Evolutionary conservation across 2,329 filamentous ascomycete genomes (phyloP), one percentile per base, ranked within the genome.

Genomic region (Pyricularia sp.): DNA sequence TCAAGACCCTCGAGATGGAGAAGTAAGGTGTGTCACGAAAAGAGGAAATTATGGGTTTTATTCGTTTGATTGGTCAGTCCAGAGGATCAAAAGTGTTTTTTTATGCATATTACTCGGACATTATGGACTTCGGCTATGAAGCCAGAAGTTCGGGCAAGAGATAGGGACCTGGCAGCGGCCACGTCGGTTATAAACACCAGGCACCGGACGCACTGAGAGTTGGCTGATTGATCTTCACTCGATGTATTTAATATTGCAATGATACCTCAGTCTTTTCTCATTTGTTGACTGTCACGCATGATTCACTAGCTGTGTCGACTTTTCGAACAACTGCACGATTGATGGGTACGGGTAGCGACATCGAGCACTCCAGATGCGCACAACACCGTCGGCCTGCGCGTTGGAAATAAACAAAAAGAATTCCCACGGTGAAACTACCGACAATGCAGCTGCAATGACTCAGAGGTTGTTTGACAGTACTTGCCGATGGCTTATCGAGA

Each of bases 1-100:
- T 42, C 58, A 68, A 64, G 58, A 68, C 67, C 5, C 25, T 68
- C 26, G 30, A 33, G n/a, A 28, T 68, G 65, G 65, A 66, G 36
- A 66, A 66, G 65, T 66, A 66, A 63, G 14, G 25, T 17, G 25
- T 6, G 59, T 28, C 14, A 63, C 14, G 25, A 17, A 17, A 30
- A 30, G 25, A 28, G 4, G 14, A 63, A 17, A 5, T 17, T 28
- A n/a, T 6, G 25, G 4, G 12, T 5, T 36, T 36, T 12, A 12
- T 36, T 36, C 33, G 33, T 50, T 42, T 7, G 42, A 50, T 50
- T n/a, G 17, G 42, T 50, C 17, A n/a, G 42, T 50, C 17, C 42
- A n/a, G 42, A n/a, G 42, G 17, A 50, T 20, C 4, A 50, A 50
- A 50, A 50, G 17, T 50, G 42, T n/a, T 50, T n/a, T 50, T 50